These are phyloP conservation scores for Glycine tomentella DNA, from an alignment of 306 rosid species.

Conservation along the genomic window DNA sequence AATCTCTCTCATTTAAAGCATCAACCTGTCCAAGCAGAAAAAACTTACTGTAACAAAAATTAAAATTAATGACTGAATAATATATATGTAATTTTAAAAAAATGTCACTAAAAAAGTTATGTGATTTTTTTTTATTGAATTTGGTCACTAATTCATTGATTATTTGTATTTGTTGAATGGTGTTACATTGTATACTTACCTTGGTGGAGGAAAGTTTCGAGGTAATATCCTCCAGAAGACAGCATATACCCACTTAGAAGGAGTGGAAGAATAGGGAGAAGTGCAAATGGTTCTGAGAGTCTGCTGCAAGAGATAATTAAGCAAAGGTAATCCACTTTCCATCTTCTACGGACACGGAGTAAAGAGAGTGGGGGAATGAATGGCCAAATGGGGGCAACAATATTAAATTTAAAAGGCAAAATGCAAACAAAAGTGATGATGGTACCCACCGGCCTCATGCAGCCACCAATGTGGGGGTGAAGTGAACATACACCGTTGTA, in stretches of 20 bases:
- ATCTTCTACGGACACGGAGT: constrained; percentile 44
- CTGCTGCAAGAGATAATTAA: constrained; percentile 81
- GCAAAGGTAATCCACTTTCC: constrained; percentile 85
- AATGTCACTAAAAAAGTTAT: too few relatives aligned
- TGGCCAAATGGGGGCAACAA: constrained; percentile 1
- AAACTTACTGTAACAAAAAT: background rate
- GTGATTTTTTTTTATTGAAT: background rate
- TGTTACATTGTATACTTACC: constrained; percentile 49
- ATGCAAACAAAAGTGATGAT: constrained; percentile 32
- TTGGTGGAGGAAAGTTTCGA: constrained; percentile 85
- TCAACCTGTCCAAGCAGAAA: too few relatives aligned
- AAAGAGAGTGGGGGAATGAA: constrained; percentile 30
- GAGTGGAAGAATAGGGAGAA: constrained; percentile 55
- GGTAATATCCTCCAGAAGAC: constrained; percentile 89
- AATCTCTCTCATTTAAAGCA: too few relatives aligned
- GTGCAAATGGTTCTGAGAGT: constrained; percentile 73
- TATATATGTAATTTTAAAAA: background rate
- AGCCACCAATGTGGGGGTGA: constrained; percentile 42
- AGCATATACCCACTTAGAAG: constrained; percentile 87
- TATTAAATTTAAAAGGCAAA: constrained; percentile 49
- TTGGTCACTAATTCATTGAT: background rate
- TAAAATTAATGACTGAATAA: background rate
- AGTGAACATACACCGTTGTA: constrained; percentile 13
- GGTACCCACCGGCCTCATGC: constrained; percentile 45
- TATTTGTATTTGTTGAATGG: background rate